Base-by-base conservation (phyloP, 805 yeast species). In the Candida endomychidarum region DNA sequence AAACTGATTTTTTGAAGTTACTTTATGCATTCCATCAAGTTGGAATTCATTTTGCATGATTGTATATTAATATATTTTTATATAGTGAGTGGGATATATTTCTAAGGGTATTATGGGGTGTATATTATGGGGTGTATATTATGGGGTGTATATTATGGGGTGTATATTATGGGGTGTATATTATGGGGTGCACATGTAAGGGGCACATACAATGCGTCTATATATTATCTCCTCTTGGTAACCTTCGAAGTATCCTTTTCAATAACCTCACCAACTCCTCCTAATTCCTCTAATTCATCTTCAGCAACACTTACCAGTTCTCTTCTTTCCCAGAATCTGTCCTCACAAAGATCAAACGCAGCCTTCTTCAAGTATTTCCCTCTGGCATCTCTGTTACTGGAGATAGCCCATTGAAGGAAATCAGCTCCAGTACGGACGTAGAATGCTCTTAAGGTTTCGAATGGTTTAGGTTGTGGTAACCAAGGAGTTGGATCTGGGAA, bases 301-400 rank as follows among this genome's bases (percentile, higher is more conserved):
- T 91, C 99, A 37, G 86, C 85, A 28, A 80, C 75, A 58, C 95
- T 81, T 17, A 91, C 82, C 53, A 82, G 91, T 52, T 91, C 98
- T 66, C 97, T 81, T 68, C 98, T 84, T 60, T 91, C 98, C 98
- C 98, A 91, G 93, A 96, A 91, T 67, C 99, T 79, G 50, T 84
- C 91, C 63, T 90, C 96, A 60, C 93, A 84, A 45, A 91, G 65
- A 47, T 89, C 96, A 57, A 91, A 91, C 0, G 97, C 83, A 31
- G 86, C 84, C 40, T 83, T 82, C 66, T 91, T 90, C 61, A 91
- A 74, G 54, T 86, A 83, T 60, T 91, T 91, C 39, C 96, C 98
- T 54, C 95, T 78, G 10, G 88, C 82, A 42, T 85, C 90, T 51
- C 85, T 75, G 52, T 88, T 85, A 56, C 83, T 85, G 4, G 93